Evolutionary conservation across 768 basidiomycete genomes (phyloP).

Genomic region (Boletus tomentosulus): DNA sequence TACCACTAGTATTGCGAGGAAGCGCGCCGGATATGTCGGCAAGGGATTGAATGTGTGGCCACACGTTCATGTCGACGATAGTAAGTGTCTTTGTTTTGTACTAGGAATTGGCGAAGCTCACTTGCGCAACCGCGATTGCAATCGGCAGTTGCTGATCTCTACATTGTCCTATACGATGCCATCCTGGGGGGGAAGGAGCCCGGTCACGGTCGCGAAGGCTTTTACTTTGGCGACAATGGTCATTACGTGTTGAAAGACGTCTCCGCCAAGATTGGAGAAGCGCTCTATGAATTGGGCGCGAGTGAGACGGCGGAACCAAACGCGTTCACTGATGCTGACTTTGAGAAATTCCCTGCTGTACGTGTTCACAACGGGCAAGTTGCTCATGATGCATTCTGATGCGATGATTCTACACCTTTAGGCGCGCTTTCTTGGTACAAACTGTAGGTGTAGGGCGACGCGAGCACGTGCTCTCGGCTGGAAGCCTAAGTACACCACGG

Average conservation of each 20-base stretch:
- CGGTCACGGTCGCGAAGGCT: conserved; percentile 39
- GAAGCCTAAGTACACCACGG: conserved; percentile 30
- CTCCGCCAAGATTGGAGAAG: conserved; percentile 39
- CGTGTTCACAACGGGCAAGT: not conserved
- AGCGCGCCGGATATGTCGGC: conserved; percentile 56
- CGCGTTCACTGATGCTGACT: conserved; percentile 35
- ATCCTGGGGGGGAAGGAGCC: conserved; percentile 18
- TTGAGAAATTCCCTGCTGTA: conserved; percentile 2
- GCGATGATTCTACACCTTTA: not conserved
- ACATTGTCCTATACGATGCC: conserved; percentile 41
- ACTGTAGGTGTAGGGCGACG: conserved; percentile 17
- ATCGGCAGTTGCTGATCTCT: conserved; percentile 36
- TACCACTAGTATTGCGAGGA: conserved; percentile 41
- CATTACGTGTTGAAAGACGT: conserved; percentile 46
- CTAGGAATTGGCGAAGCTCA: not conserved
- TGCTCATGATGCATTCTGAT: not conserved
- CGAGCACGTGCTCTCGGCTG: conserved; percentile 25
- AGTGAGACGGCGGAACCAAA: conserved; percentile 32
- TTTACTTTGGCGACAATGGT: conserved; percentile 51
- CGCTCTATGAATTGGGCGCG: conserved; percentile 12
- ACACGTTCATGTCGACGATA: conserved; percentile 52
- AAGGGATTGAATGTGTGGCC: conserved; percentile 60
- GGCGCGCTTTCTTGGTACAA: conserved; percentile 19
- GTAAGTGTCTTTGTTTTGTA: conserved; percentile 2
- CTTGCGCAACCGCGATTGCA: not conserved